These are phyloP conservation scores for Phytophthora uliginosa DNA, from an alignment of 352 stramenopile genomes.

Conservation along the genomic window DNA sequence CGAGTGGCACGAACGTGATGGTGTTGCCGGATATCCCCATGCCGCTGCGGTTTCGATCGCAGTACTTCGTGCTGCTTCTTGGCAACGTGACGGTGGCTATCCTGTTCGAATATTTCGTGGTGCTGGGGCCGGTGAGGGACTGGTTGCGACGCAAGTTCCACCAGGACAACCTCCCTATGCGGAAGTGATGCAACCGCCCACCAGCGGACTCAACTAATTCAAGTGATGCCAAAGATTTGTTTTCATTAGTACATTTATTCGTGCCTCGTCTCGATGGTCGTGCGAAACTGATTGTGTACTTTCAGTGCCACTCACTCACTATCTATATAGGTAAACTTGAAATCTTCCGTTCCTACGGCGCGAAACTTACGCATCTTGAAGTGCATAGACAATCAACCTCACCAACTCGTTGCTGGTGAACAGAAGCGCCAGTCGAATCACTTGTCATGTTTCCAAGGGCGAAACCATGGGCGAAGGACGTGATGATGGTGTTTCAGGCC, in stretches of 20 bases:
- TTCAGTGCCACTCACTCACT: too few relatives aligned
- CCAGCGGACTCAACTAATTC: background rate
- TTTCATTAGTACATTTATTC: background rate
- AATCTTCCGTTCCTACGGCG: background rate
- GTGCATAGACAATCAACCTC: too few relatives aligned
- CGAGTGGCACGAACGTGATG: constrained; percentile 57
- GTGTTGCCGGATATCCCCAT: constrained; percentile 62
- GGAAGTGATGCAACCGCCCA: constrained; percentile 28
- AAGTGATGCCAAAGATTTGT: background rate
- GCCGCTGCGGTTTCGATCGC: constrained; percentile 46
- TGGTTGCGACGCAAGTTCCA: constrained; percentile 62
- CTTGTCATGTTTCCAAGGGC: too few relatives aligned
- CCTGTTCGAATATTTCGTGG: constrained; percentile 52
- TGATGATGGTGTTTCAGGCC: too few relatives aligned
- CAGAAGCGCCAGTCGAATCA: background rate
- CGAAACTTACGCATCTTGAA: too few relatives aligned
- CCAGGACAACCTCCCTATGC: constrained; percentile 61
- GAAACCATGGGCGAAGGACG: too few relatives aligned
- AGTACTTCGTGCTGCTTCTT: constrained; percentile 47
- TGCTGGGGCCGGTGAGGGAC: constrained; percentile 56
- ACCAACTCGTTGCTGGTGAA: too few relatives aligned
- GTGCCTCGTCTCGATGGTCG: background rate
- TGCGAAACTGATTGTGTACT: background rate
- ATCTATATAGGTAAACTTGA: too few relatives aligned
- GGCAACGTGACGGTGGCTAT: constrained; percentile 49